phyloP scores from a whole-genome alignment of 805 yeast species.

The Naumovozyma dairenensis region DNA sequence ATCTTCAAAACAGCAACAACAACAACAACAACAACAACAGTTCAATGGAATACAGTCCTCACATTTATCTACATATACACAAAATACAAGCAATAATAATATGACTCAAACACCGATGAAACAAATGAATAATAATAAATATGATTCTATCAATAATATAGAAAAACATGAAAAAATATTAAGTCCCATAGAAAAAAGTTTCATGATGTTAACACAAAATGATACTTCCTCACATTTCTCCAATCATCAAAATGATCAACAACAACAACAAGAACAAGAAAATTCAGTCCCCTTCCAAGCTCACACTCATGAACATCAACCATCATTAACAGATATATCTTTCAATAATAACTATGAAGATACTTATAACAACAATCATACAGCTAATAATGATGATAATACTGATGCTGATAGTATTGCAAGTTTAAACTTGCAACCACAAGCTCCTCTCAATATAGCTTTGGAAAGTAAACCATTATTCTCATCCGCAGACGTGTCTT shows the following conservation, averaged over 20 bases:
- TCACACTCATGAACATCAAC: too few relatives aligned
- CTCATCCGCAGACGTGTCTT: too few relatives aligned
- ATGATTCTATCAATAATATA: neutral
- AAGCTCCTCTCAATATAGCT: too few relatives aligned
- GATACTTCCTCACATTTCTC: constrained; percentile 7
- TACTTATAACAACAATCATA: too few relatives aligned
- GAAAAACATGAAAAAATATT: constrained; percentile 1
- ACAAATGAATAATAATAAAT: neutral
- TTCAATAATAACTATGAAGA: too few relatives aligned
- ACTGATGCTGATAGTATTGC: constrained; percentile 2
- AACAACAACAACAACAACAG: neutral
- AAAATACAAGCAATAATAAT: neutral
- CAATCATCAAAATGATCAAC: constrained; percentile 2
- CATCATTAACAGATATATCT: too few relatives aligned
- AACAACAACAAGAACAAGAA: constrained; percentile 1
- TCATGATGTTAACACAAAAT: constrained; percentile 24
- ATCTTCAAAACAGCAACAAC: neutral
- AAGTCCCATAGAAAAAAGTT: constrained; percentile 26
- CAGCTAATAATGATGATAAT: neutral
- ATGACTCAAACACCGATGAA: neutral
- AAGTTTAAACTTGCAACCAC: constrained; percentile 15
- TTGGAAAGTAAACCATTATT: too few relatives aligned
- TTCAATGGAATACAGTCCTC: too few relatives aligned
- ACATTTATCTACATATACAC: too few relatives aligned
- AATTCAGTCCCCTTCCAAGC: neutral